These are phyloP conservation scores for Karstenula rhodostoma DNA, from an alignment of 2,329 filamentous ascomycete species.

Conservation along the genomic window DNA sequence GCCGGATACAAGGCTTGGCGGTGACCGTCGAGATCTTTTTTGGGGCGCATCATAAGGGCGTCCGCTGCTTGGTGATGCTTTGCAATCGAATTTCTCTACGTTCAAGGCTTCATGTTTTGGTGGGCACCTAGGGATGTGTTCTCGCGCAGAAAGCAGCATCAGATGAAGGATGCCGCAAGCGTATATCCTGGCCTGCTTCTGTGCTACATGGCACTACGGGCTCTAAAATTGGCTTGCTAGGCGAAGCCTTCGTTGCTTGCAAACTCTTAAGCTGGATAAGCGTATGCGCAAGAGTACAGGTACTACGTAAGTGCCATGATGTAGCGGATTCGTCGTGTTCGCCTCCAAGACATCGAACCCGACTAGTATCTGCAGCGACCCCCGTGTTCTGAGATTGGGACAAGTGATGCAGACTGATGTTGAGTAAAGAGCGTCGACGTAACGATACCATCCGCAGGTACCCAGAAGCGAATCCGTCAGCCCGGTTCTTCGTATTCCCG, in stretches of 20 bases:
- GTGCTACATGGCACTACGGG: background rate
- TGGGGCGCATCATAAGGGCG: background rate
- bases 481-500: background rate
- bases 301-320: background rate
- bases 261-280: slow-evolving; percentile 10
- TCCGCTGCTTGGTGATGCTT: slow-evolving; percentile 2
- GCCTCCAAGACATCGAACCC: background rate
- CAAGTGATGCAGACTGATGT: background rate
- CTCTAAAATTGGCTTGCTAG: background rate
- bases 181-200: background rate
- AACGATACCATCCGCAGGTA: background rate
- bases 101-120: background rate
- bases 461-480: slow-evolving; percentile 1
- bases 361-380: background rate
- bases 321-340: background rate
- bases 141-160: background rate
- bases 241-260: slow-evolving; percentile 8
- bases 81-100: background rate
- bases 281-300: background rate
- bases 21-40: background rate
- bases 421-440: background rate
- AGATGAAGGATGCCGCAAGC: background rate
- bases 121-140: background rate
- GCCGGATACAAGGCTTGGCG: slow-evolving; percentile 6
- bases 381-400: background rate